Conservation (phyloP, 805 yeast species). For the Pichia ethanolica region DNA sequence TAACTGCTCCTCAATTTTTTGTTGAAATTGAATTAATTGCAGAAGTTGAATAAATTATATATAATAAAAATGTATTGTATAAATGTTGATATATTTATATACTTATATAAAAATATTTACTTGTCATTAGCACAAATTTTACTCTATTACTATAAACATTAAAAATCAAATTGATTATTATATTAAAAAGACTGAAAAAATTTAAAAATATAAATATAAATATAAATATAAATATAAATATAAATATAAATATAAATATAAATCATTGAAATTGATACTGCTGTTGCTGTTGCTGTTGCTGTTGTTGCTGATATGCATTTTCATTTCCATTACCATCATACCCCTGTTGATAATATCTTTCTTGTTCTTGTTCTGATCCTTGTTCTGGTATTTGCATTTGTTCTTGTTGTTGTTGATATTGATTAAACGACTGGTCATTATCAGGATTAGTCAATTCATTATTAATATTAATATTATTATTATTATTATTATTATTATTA, state of each 20-base stretch:
- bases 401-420: too few species aligned
- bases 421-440: too few species aligned
- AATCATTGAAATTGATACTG: slow-evolving; percentile 6
- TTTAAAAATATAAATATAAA: too few species aligned
- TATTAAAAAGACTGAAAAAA: too few species aligned
- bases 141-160: too few species aligned
- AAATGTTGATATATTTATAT: neutral
- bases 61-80: neutral
- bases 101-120: too few species aligned
- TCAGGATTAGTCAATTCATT: too few species aligned
- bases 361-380: slow-evolving; percentile 4
- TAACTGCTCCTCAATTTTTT: slow-evolving; percentile 37
- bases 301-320: slow-evolving; percentile 10
- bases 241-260: too few species aligned
- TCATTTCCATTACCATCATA: slow-evolving; percentile 3
- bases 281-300: slow-evolving; percentile 11
- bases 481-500: slow-evolving; percentile 2
- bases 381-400: too few species aligned
- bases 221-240: too few species aligned
- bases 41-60: slow-evolving; percentile 11
- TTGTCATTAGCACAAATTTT: too few species aligned
- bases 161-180: too few species aligned
- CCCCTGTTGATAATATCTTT: slow-evolving; percentile 9
- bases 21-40: slow-evolving; percentile 44
- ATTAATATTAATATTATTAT: neutral